phyloP scores from a whole-genome alignment of 2,329 filamentous ascomycete species.

The Aspergillus unguis region DNA sequence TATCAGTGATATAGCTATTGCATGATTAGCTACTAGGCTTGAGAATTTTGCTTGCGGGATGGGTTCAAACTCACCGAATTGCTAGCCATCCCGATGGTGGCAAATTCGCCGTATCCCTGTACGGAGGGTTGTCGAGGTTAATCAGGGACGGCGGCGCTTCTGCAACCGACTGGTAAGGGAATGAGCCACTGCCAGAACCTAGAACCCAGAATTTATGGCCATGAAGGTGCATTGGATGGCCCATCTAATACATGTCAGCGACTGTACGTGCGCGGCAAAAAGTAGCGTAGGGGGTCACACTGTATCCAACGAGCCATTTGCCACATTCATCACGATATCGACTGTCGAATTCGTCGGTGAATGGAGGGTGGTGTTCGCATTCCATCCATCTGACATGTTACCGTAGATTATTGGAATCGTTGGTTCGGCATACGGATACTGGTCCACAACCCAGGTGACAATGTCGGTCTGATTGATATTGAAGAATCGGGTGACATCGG shows the following conservation, averaged over 20 bases:
- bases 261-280: background rate
- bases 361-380: constrained; percentile 1
- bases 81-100: background rate
- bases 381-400: constrained; percentile 1
- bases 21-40: background rate
- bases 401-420: background rate
- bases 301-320: background rate
- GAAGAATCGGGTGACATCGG: background rate
- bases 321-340: background rate
- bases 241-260: constrained; percentile 1
- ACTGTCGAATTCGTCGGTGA: background rate
- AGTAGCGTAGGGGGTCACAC: background rate
- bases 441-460: constrained; percentile 1
- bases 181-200: constrained; percentile 1
- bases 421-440: background rate
- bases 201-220: constrained; percentile 3
- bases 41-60: background rate
- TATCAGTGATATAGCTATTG: constrained; percentile 1
- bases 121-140: background rate
- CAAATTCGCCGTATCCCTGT: constrained; percentile 1
- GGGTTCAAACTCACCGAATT: background rate
- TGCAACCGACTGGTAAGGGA: constrained; percentile 1
- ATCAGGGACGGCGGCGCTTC: constrained; percentile 1
- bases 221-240: constrained; percentile 1
- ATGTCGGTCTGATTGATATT: constrained; percentile 1